Percentiles rank a stretch among this genome's conserved stretches.
Evolutionary conservation across 345 rosid species (phyloP).

Genomic region (Camelina neglecta): DNA sequence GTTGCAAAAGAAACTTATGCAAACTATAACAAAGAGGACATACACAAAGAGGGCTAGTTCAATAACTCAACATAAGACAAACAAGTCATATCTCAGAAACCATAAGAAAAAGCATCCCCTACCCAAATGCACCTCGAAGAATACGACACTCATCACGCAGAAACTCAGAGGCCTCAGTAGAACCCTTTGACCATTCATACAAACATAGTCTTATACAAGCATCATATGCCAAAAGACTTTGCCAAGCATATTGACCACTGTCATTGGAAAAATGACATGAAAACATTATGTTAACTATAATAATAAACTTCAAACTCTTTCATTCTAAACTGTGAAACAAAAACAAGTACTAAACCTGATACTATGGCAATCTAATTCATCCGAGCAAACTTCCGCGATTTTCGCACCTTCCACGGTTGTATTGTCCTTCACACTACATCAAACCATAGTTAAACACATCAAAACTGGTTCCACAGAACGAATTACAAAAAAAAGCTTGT

Average conservation of each 20-base stretch:
- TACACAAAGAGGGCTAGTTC: background rate
- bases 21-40: conserved; percentile 49
- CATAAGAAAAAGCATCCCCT: conserved; percentile 38
- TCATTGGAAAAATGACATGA: conserved; percentile 5
- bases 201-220: conserved; percentile 92
- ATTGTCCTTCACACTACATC: conserved; percentile 48
- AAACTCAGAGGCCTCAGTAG: conserved; percentile 95
- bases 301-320: background rate
- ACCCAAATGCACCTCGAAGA: conserved; percentile 97
- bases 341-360: conserved; percentile 57
- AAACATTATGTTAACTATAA: background rate
- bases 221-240: conserved; percentile 89
- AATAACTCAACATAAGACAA: conserved; percentile 13
- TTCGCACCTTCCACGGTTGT: conserved; percentile 45
- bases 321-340: background rate
- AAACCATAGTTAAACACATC: conserved; percentile 32
- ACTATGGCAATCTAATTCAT: conserved; percentile 54
- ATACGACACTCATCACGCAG: conserved; percentile 84
- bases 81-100: background rate
- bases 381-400: conserved; percentile 55
- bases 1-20: conserved; percentile 87
- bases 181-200: conserved; percentile 83
- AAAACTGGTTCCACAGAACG: background rate
- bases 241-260: conserved; percentile 95
- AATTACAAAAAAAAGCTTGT: background rate